Evolutionary conservation across 2,329 filamentous ascomycete genomes (phyloP).

Genomic region (Ceratocystis lukuohia): DNA sequence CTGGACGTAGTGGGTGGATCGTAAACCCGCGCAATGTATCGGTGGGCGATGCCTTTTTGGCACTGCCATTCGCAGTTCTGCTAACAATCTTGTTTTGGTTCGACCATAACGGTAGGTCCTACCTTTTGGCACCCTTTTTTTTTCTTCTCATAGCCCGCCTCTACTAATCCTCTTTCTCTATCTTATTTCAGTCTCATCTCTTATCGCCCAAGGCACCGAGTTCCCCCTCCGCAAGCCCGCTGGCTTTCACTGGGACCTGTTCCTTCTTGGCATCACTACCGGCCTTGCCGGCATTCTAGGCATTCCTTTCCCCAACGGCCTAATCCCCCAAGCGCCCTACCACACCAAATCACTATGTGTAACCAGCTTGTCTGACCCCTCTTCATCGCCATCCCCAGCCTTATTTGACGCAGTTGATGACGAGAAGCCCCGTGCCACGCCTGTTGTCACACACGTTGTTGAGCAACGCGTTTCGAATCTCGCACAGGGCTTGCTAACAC

Average conservation of each 20-base stretch:
- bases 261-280: slow-evolving; percentile 66
- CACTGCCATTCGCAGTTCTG: slow-evolving; percentile 73
- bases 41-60: slow-evolving; percentile 62
- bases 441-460: slow-evolving; percentile 48
- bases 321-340: slow-evolving; percentile 74
- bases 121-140: background rate
- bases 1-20: slow-evolving; percentile 59
- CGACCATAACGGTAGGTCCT: slow-evolving; percentile 61
- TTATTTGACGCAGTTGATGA: slow-evolving; percentile 34
- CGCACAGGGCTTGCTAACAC: slow-evolving; percentile 60
- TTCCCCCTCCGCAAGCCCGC: slow-evolving; percentile 70
- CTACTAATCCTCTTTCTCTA: background rate
- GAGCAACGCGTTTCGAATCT: slow-evolving; percentile 72
- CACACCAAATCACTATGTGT: slow-evolving; percentile 70
- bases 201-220: slow-evolving; percentile 72
- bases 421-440: slow-evolving; percentile 35
- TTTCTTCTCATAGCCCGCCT: background rate
- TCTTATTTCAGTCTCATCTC: slow-evolving; percentile 51
- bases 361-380: slow-evolving; percentile 28
- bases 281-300: slow-evolving; percentile 62
- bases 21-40: slow-evolving; percentile 69
- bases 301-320: slow-evolving; percentile 67
- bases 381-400: slow-evolving; percentile 27
- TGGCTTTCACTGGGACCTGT: slow-evolving; percentile 76
- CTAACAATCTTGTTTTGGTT: slow-evolving; percentile 81